phyloP scores from a whole-genome alignment of 306 rosid genomes.

The Myrica gale region DNA sequence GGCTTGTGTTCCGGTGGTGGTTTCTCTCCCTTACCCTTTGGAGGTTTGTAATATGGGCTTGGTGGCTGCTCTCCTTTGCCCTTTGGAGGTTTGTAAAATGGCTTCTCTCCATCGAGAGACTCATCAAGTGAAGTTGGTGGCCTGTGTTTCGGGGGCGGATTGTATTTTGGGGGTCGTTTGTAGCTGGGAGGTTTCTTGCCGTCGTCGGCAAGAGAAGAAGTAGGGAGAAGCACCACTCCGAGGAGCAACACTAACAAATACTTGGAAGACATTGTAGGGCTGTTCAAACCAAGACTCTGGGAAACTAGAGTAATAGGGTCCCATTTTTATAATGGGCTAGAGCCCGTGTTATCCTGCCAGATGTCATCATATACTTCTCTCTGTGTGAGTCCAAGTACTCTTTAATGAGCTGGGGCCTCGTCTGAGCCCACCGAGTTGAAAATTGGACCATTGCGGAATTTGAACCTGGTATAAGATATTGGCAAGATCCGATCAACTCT shows the following conservation, averaged over 20 bases:
- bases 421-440: no score
- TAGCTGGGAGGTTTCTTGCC: not conserved
- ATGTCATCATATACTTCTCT: no score
- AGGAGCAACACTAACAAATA: not conserved
- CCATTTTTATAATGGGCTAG: not conserved
- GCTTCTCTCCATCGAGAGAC: not conserved
- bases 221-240: constrained; percentile 5
- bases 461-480: no score
- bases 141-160: not conserved
- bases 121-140: not conserved
- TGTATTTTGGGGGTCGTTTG: not conserved
- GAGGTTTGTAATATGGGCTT: not conserved
- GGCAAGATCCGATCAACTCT: no score
- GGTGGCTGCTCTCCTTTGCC: not conserved
- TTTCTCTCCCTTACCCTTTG: not conserved
- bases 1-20: constrained; percentile 14
- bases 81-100: not conserved
- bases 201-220: not conserved
- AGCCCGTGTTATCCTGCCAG: not conserved
- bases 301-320: not conserved
- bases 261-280: not conserved
- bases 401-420: no score
- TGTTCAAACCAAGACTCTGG: not conserved
- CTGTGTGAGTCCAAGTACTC: no score
- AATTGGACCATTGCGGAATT: no score